These are phyloP conservation scores for Mycena olivaceomarginata DNA, from an alignment of 768 basidiomycete genomes.

Conservation along the genomic window DNA sequence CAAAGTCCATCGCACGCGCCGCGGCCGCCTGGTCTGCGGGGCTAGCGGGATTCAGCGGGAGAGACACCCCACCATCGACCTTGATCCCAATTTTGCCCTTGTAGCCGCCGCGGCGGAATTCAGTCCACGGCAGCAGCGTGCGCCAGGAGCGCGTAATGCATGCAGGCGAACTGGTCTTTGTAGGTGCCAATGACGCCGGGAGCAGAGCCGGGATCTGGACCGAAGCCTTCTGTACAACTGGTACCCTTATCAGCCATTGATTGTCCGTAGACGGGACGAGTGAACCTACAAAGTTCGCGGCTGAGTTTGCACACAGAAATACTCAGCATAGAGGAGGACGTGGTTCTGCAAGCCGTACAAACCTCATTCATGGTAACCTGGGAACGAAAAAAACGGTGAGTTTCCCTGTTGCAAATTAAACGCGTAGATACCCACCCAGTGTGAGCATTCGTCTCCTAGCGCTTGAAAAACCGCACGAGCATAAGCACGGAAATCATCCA, in stretches of 20 bases:
- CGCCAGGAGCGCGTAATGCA: constrained; percentile 42
- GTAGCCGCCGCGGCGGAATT: constrained; percentile 41
- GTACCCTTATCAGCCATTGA: neutral
- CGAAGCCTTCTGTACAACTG: constrained; percentile 45
- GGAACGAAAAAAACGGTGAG: neutral
- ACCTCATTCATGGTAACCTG: constrained; percentile 47
- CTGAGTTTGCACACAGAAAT: neutral
- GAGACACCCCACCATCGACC: constrained; percentile 41
- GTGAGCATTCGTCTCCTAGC: constrained; percentile 39
- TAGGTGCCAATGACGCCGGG: constrained; percentile 35
- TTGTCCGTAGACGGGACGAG: neutral
- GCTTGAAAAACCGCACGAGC: constrained; percentile 51
- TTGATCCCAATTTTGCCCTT: constrained; percentile 46
- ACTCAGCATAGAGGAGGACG: neutral
- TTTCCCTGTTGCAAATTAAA: too few species aligned
- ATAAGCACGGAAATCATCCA: constrained; percentile 67
- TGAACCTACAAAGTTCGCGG: constrained; percentile 43
- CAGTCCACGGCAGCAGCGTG: constrained; percentile 45
- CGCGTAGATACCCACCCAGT: constrained; percentile 32
- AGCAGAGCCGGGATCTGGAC: constrained; percentile 35
- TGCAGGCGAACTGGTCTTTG: constrained; percentile 41
- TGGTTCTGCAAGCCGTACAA: neutral
- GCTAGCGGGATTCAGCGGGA: constrained; percentile 37
- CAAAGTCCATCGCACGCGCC: constrained; percentile 45
- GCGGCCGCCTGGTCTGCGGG: constrained; percentile 40